Base-by-base conservation (phyloP, 495 filamentous ascomycete genomes). In the Articulospora tetracladia region DNA sequence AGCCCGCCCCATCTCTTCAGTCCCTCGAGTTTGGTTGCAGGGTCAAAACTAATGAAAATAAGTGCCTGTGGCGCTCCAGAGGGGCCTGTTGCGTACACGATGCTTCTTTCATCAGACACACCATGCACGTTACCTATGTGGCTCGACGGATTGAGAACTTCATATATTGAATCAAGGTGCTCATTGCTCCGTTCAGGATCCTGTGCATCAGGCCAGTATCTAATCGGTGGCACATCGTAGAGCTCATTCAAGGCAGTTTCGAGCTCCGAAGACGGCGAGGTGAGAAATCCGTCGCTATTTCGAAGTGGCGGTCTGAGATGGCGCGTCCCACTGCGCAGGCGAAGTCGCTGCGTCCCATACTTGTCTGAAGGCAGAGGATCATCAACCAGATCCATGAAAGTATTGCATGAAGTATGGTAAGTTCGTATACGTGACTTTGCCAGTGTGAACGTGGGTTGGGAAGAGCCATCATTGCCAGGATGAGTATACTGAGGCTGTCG, bases 341-440 rank as follows among this genome's bases (percentile, higher is more conserved):
- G 78, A 15, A 84, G 71, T 8, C 78, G 78, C 63, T 82, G 78
- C 19, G 65, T 69, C 20, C 58, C 53, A 39, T 70, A 60, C n/a
- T 73, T 70, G 46, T 74, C 74, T 1, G 58, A 66, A 11, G 66
- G 62, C 1, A 64, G 48, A 4, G 79, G 78, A 59, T 86, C 82
- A 60, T 87, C 81, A 28, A 91, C 83, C 2, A 91, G 71, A 60
- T 91, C 88, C 10, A 90, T 49, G 62, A 83, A 90, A 2, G 84
- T 79, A n/a, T 77, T 77, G 30, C 79, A 79, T 24, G 74, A 74
- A 15, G 78, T 71, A 56, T 87, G 74, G 60, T 90, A 91, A 22
- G 75, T 75, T 27, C 83, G 81, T 48, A 87, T 72, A 34, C 82
- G 80, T 7, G 81, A 86, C 57, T 83, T 83, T 49, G 76, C 78